These are phyloP conservation scores for Alternaria sp. DNA, from an alignment of 2,329 filamentous ascomycete genomes.

Conservation along the genomic window DNA sequence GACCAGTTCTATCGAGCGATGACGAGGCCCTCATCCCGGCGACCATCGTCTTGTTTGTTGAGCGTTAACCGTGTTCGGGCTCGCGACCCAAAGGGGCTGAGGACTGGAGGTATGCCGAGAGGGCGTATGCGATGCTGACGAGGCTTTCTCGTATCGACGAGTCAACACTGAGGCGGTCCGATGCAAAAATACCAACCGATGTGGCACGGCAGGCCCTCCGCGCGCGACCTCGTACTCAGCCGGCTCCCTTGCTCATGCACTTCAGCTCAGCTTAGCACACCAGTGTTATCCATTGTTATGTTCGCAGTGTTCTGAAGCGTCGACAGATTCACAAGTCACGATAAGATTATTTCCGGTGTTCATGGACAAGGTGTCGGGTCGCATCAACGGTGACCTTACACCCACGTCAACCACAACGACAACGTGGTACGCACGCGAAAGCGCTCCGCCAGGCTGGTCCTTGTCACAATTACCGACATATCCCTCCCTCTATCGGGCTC, in stretches of 20 bases:
- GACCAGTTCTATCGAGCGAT: background rate
- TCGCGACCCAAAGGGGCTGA: background rate
- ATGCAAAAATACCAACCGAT: background rate
- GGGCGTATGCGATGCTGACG: conserved; percentile 5
- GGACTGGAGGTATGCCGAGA: background rate
- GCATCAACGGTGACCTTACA: conserved; percentile 1
- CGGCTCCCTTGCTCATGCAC: background rate
- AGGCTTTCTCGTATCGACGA: conserved; percentile 5
- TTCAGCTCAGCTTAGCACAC: background rate
- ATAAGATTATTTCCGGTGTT: background rate
- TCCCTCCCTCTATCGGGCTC: background rate
- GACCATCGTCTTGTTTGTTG: background rate
- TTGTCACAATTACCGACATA: background rate
- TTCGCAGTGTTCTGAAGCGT: background rate
- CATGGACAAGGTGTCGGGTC: background rate
- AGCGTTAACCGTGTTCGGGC: conserved; percentile 1
- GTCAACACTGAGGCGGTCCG: conserved; percentile 2
- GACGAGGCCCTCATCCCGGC: background rate
- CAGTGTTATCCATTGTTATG: background rate
- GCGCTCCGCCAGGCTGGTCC: background rate
- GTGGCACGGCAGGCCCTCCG: background rate
- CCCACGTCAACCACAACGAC: background rate
- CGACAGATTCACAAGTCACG: background rate
- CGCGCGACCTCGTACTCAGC: background rate
- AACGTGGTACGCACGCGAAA: background rate